Evolutionary conservation across 2,329 filamentous ascomycete species (phyloP).

Genomic region (Curvularia spicifera): DNA sequence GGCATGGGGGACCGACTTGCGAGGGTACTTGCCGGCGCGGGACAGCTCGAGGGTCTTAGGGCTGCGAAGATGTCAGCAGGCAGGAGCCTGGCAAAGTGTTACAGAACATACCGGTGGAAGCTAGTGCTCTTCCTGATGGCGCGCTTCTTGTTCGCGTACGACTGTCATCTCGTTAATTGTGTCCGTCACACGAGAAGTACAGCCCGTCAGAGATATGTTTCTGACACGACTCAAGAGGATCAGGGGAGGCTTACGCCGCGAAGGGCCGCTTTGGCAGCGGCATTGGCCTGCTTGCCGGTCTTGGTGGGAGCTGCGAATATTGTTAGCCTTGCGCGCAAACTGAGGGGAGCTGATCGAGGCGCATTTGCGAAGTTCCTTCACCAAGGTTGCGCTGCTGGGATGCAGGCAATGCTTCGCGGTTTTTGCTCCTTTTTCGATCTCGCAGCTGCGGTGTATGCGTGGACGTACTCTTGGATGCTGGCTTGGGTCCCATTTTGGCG

Average conservation of each 20-base stretch:
- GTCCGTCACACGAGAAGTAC: conserved; percentile 50
- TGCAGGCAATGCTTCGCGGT: conserved; percentile 15
- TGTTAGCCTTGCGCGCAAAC: conserved; percentile 33
- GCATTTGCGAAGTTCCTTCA: conserved; percentile 30
- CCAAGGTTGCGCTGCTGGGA: conserved; percentile 15
- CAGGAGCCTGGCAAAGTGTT: background rate
- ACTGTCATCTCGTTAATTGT: conserved; percentile 58
- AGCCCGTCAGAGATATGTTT: conserved; percentile 60
- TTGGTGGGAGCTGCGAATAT: conserved; percentile 62
- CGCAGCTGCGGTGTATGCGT: conserved; percentile 15
- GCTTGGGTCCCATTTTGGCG: conserved; percentile 52
- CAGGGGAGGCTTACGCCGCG: conserved; percentile 76
- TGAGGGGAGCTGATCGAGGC: conserved; percentile 26
- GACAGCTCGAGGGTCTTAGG: conserved; percentile 95
- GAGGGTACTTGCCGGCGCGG: conserved; percentile 92
- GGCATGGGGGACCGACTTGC: conserved; percentile 89
- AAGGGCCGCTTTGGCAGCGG: conserved; percentile 94
- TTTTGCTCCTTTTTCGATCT: conserved; percentile 19
- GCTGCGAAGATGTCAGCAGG: conserved; percentile 18
- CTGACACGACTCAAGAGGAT: conserved; percentile 57
- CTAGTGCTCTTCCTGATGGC: conserved; percentile 91
- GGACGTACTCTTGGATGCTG: conserved; percentile 47
- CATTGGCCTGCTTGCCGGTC: conserved; percentile 76
- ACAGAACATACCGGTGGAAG: conserved; percentile 73
- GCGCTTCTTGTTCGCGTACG: conserved; percentile 82